These are phyloP conservation scores for Gypsophila paniculata DNA, from an alignment of 179 eudicot species.

Conservation along the genomic window DNA sequence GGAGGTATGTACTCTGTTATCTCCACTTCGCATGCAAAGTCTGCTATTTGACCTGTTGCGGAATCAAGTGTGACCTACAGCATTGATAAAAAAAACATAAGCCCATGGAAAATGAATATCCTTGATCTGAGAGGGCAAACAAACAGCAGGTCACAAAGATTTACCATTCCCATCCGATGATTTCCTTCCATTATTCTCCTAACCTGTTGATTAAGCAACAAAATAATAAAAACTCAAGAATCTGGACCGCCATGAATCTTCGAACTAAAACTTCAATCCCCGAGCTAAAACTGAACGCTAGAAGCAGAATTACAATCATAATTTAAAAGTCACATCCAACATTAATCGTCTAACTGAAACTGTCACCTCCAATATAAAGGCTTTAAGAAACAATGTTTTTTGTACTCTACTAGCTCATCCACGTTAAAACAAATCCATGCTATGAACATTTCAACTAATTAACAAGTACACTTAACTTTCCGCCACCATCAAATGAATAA, in stretches of 20 bases:
- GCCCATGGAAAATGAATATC: conserved; percentile 23
- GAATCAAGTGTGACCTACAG: conserved; percentile 73
- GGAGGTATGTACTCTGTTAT: conserved; percentile 77
- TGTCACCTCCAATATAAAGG: background rate
- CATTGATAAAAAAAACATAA: conserved; percentile 28
- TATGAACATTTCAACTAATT: background rate
- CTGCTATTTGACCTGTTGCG: conserved; percentile 73
- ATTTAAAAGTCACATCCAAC: too few relatives aligned
- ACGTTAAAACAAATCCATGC: background rate
- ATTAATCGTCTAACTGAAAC: too few relatives aligned
- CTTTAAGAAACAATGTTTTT: background rate
- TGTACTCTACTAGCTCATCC: background rate
- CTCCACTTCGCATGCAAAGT: conserved; percentile 96
- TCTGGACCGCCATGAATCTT: conserved; percentile 5
- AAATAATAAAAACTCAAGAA: conserved; percentile 31
- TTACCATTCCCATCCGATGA: conserved; percentile 98
- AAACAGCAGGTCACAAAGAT: conserved; percentile 25
- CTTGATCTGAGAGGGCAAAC: conserved; percentile 22
- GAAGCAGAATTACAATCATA: too few relatives aligned
- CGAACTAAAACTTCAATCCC: too few relatives aligned
- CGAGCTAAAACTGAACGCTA: too few relatives aligned
- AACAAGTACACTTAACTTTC: background rate
- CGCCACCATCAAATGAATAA: background rate
- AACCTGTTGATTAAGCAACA: conserved; percentile 54
- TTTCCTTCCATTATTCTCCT: conserved; percentile 99